phyloP scores from a whole-genome alignment of 305 asterid genomes.

The Striga hermonthica region DNA sequence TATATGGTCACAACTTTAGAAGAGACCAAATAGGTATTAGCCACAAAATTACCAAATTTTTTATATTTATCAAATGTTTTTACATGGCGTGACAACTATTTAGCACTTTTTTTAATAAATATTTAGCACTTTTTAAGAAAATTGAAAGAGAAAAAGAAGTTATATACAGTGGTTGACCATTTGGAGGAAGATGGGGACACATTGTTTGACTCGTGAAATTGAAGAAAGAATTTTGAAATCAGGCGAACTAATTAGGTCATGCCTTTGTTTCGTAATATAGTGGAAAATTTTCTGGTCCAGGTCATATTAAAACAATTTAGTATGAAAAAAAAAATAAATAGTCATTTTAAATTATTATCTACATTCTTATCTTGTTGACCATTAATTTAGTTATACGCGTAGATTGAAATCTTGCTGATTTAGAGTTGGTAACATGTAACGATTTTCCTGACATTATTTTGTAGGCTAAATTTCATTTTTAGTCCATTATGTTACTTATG shows the following conservation, averaged over 20 bases:
- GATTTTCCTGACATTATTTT: no score
- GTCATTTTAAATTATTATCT: not conserved
- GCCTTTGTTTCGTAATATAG: conserved; percentile 25
- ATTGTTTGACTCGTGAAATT: conserved; percentile 32
- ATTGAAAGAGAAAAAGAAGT: not conserved
- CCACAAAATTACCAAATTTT: no score
- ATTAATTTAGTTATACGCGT: no score
- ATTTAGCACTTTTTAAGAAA: conserved; percentile 1
- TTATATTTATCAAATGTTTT: no score
- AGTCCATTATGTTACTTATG: no score
- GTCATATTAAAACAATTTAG: conserved; percentile 23
- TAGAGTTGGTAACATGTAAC: no score
- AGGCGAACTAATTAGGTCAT: not conserved
- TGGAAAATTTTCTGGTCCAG: conserved; percentile 18
- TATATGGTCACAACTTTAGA: no score
- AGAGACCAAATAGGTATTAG: no score
- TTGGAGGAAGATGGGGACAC: conserved; percentile 11
- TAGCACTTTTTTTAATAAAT: no score
- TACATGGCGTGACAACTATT: no score
- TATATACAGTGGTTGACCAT: not conserved
- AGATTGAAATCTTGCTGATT: no score
- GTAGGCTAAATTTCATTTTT: no score
- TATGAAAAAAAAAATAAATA: conserved; percentile 3
- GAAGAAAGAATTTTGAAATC: conserved; percentile 25
- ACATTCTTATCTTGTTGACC: not conserved